Conservation (phyloP, 139 green algal species). For the Micractinium conductrix region DNA sequence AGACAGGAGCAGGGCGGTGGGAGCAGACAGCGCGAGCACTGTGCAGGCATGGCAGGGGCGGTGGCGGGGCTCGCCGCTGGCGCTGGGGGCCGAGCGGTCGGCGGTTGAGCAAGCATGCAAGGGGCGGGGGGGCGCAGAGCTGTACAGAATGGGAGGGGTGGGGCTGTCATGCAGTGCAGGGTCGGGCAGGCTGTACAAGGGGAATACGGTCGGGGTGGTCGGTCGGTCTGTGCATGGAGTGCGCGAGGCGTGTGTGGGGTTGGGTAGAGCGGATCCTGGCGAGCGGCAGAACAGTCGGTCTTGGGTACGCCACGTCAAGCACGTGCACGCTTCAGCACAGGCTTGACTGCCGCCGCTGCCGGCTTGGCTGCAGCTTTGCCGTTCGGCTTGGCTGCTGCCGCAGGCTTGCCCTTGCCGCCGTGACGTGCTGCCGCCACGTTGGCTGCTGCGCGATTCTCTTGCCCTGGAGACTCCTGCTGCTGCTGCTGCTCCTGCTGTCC, state of each 20-base stretch:
- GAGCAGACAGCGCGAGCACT: too few relatives aligned
- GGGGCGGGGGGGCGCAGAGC: too few relatives aligned
- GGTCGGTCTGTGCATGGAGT: not conserved
- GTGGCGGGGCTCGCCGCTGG: too few relatives aligned
- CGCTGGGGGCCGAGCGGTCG: too few relatives aligned
- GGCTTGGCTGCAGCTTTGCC: not conserved
- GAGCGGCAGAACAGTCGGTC: not conserved
- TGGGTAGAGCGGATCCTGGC: not conserved
- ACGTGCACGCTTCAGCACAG: slow-evolving; percentile 1
- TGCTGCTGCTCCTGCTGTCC: not conserved
- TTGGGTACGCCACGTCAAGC: not conserved
- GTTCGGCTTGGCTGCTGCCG: not conserved
- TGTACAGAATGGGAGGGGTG: not conserved
- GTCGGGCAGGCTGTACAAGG: not conserved
- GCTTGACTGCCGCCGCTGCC: not conserved
- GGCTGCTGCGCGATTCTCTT: slow-evolving; percentile 8
- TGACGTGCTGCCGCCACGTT: not conserved
- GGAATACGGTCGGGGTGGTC: too few relatives aligned
- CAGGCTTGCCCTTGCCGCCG: slow-evolving; percentile 2
- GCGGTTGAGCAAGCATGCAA: too few relatives aligned
- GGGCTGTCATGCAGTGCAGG: not conserved
- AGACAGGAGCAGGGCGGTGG: too few relatives aligned
- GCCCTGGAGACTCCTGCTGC: not conserved
- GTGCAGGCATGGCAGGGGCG: too few relatives aligned
- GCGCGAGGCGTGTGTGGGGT: too few relatives aligned